Conservation (phyloP, 371 early-diverging fungal genomes). For the Mortierella sp. region DNA sequence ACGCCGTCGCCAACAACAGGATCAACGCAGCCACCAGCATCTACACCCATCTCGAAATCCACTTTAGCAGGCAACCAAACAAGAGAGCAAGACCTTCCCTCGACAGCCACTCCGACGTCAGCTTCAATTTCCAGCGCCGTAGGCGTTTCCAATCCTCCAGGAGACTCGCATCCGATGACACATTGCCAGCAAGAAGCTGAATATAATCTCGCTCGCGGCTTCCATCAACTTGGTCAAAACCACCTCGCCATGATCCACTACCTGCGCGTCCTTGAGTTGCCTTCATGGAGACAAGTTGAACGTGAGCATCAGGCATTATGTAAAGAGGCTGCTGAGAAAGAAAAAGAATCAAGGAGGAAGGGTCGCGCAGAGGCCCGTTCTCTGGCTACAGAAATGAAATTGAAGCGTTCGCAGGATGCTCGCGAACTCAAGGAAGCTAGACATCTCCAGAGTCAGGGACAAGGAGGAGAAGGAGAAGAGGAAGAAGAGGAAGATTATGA, state of each 20-base stretch:
- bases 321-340: not conserved
- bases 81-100: not conserved
- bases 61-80: not conserved
- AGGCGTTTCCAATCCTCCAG: not conserved
- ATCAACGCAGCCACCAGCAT: not conserved
- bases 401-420: slow-evolving; percentile 49
- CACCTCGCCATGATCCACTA: slow-evolving; percentile 90
- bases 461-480: not conserved
- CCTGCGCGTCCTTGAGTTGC: slow-evolving; percentile 73
- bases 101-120: not conserved
- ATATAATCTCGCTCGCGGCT: slow-evolving; percentile 89
- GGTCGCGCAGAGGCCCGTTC: slow-evolving; percentile 43
- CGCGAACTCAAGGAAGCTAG: slow-evolving; percentile 23
- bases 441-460: slow-evolving; percentile 14
- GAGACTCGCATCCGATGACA: slow-evolving; percentile 14
- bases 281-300: slow-evolving; percentile 56
- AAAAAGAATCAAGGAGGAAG: slow-evolving; percentile 5
- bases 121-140: not conserved
- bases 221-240: slow-evolving; percentile 85
- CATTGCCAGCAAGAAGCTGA: slow-evolving; percentile 76
- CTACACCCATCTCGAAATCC: no score
- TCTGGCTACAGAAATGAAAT: slow-evolving; percentile 10
- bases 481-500: slow-evolving; percentile 3
- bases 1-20: not conserved
- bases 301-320: slow-evolving; percentile 16